Evolutionary conservation across 208 protist species (phyloP).

Genomic region (Leptomonas seymouri): DNA sequence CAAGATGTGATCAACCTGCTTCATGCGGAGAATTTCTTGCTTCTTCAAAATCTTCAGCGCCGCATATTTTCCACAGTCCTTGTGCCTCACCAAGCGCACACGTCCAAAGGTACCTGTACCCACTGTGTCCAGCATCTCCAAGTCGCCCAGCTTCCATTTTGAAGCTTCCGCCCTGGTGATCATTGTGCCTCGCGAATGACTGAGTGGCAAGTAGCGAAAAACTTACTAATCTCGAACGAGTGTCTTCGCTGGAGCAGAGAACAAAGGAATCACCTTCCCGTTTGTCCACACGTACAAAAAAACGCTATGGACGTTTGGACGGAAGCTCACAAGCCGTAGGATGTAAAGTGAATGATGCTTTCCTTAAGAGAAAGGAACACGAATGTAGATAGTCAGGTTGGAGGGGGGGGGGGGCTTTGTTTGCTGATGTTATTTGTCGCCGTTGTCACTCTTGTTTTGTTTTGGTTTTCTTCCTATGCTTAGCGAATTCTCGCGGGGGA

Average conservation of each 20-base stretch:
- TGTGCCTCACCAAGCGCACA: slow-evolving; percentile 92
- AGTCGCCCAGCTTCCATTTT: slow-evolving; percentile 87
- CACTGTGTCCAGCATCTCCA: slow-evolving; percentile 90
- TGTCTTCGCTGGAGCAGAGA: background rate
- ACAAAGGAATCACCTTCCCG: background rate
- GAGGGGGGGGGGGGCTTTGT: slow-evolving; percentile 6
- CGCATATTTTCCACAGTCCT: slow-evolving; percentile 73
- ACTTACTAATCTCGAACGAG: background rate
- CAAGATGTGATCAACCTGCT: slow-evolving; percentile 92
- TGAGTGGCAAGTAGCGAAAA: background rate
- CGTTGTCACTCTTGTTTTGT: background rate
- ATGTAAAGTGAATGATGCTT: too few relatives aligned
- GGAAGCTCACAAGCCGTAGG: background rate
- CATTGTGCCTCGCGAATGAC: slow-evolving; percentile 23
- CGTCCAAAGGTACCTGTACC: slow-evolving; percentile 95
- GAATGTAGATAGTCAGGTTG: background rate
- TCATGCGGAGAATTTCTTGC: slow-evolving; percentile 90
- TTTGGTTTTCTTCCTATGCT: background rate
- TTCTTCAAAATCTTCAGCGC: slow-evolving; percentile 94
- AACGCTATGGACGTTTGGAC: background rate
- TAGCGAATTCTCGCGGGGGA: background rate
- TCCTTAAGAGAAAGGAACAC: slow-evolving; percentile 6
- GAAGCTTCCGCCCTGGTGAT: slow-evolving; percentile 65
- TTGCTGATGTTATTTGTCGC: slow-evolving; percentile 3
- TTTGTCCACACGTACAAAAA: background rate